Base-by-base conservation (phyloP, 2,329 filamentous ascomycete species). In the Epichloe coenophiala region DNA sequence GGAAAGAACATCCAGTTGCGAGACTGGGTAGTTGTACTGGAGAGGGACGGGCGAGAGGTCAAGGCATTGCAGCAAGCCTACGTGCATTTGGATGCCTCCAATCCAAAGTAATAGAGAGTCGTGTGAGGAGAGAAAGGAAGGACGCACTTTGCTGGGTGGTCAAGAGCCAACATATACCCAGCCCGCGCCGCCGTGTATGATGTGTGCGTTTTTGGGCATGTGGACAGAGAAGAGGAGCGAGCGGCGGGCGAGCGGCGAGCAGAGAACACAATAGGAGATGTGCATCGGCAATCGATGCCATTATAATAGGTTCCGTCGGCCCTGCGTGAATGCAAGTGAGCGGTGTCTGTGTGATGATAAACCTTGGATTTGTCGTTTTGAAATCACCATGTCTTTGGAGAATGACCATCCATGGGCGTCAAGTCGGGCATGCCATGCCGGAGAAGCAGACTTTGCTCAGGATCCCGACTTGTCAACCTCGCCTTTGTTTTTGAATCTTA, bases 1-100 rank as follows among this genome's bases (percentile, higher is more conserved):
- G 88, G 88, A 33, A 78, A 76, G 57, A 83, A 83, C 27, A 87
- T 96, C 45, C 89, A 96, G 68, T 71, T 95, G 48, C 78, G 91
- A 50, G 91, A 96, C 65, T 82, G 89, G 71, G 72, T 95, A 15
- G 74, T 80, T 19, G 86, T 86, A 53, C 73, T 96, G 45, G 90
- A 95, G 65, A 74, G 81, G 47, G 88, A 95, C 62, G 84, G 86
- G 1, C 76, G 74, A 56, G 84, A 88, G 63, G 70, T 70, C 56
- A 77, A 72, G 61, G 77, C 81, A 23, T 63, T 87, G 45, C 80
- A 85, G 61, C 66, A 69, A 45, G 77, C 79, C 1, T 81, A 80
- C 54, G 59, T 72, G 51, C 66, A 65, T 53, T 62, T 81, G 56
- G 77, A 81, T 56, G 63, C 66, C 46, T 75, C 74, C 13, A 68